phyloP scores from a whole-genome alignment of 257 asterid genomes.

The Anisodus tanguticus region DNA sequence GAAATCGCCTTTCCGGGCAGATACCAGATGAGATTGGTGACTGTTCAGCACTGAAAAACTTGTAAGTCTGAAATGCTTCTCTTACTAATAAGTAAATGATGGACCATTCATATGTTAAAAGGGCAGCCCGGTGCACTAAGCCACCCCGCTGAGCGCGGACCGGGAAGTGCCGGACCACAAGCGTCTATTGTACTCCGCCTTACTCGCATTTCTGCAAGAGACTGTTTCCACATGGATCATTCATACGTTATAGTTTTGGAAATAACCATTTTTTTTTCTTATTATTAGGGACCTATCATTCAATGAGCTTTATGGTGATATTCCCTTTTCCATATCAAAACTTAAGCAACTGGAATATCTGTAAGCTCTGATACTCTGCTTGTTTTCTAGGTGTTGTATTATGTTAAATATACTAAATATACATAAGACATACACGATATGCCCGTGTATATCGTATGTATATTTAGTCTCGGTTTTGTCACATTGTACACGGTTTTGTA shows the following conservation, averaged over 20 bases:
- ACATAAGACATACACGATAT: no score
- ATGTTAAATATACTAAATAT: no score
- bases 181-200: no score
- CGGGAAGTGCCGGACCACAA: no score
- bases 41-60: constrained; percentile 67
- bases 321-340: constrained; percentile 93
- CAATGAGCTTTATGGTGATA: constrained; percentile 87
- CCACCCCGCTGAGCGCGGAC: no score
- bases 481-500: no score
- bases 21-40: constrained; percentile 99
- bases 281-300: constrained; percentile 79
- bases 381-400: not conserved
- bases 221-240: not conserved
- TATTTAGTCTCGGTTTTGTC: no score
- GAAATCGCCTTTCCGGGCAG: constrained; percentile 81
- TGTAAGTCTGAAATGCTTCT: constrained; percentile 50
- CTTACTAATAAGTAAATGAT: not conserved
- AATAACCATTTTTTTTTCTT: not conserved
- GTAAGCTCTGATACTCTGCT: constrained; percentile 44
- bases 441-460: no score
- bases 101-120: not conserved
- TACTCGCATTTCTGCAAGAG: no score
- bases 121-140: no score
- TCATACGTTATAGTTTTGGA: not conserved
- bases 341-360: constrained; percentile 81